Conservation (phyloP, 495 filamentous ascomycete species). For the Mycothermus thermophilus region DNA sequence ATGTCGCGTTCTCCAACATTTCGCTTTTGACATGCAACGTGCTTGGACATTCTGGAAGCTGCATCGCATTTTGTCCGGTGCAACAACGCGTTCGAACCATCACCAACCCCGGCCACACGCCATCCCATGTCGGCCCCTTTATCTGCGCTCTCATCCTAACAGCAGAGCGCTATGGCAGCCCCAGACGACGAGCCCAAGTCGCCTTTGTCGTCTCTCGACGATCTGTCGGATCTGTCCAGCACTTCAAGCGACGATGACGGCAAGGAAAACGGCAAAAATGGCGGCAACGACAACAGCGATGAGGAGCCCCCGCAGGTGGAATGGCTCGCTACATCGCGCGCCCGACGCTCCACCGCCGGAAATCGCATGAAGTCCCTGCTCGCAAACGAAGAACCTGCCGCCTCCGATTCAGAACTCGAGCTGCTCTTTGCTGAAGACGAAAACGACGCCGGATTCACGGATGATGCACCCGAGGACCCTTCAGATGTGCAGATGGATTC, state of each 20-base stretch:
- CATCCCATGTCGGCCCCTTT: too few relatives aligned
- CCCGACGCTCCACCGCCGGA: constrained; percentile 73
- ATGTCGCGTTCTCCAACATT: too few relatives aligned
- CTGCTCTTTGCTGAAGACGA: constrained; percentile 77
- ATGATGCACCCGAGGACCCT: constrained; percentile 52
- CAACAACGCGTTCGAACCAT: too few relatives aligned
- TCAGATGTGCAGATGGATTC: constrained; percentile 73
- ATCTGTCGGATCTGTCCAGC: constrained; percentile 12
- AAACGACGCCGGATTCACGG: constrained; percentile 66
- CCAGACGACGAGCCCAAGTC: constrained; percentile 13
- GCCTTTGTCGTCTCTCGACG: constrained; percentile 13
- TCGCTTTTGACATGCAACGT: too few relatives aligned
- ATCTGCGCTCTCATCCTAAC: too few relatives aligned
- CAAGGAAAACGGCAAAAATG: constrained; percentile 15
- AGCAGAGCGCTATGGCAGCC: constrained; percentile 18
- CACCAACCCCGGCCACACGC: too few relatives aligned
- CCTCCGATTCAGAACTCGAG: constrained; percentile 53
- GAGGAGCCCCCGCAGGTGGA: constrained; percentile 36
- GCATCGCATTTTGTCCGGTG: too few relatives aligned
- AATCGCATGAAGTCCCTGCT: constrained; percentile 70
- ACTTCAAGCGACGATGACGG: constrained; percentile 15
- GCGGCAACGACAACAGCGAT: constrained; percentile 15
- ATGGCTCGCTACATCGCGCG: constrained; percentile 62
- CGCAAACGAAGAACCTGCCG: constrained; percentile 52
- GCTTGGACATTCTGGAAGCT: too few relatives aligned